phyloP scores from a whole-genome alignment of 495 filamentous ascomycete genomes.

The Platismatia glauca region DNA sequence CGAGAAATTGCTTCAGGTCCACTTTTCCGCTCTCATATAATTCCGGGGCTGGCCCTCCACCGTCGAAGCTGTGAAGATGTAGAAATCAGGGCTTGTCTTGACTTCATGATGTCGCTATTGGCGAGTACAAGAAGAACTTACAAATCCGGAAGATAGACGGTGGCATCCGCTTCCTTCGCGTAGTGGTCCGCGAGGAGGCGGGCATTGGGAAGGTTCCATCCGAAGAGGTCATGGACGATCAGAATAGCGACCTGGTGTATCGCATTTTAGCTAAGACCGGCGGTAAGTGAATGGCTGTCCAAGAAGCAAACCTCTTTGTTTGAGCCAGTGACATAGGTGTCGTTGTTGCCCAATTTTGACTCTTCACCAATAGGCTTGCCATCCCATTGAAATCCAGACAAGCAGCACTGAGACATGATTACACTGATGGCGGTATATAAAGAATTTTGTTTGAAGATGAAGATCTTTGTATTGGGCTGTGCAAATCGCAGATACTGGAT shows the following conservation, averaged over 20 bases:
- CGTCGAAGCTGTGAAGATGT: slow-evolving; percentile 23
- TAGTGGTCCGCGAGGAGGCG: slow-evolving; percentile 44
- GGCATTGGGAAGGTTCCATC: slow-evolving; percentile 41
- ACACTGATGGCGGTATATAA: not conserved
- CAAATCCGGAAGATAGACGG: slow-evolving; percentile 44
- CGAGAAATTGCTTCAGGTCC: slow-evolving; percentile 33
- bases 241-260: not conserved
- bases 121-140: not conserved
- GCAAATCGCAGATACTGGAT: too few species aligned
- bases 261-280: not conserved
- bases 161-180: slow-evolving; percentile 39
- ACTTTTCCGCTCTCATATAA: slow-evolving; percentile 30
- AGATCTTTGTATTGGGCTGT: too few species aligned
- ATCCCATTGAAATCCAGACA: slow-evolving; percentile 38
- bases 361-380: slow-evolving; percentile 36
- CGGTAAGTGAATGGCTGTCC: not conserved
- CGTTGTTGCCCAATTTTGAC: slow-evolving; percentile 29
- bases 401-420: slow-evolving; percentile 25
- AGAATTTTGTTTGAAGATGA: too few species aligned
- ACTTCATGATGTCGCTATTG: not conserved
- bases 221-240: slow-evolving; percentile 41
- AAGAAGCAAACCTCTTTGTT: slow-evolving; percentile 32
- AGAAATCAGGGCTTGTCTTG: not conserved
- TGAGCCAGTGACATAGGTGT: slow-evolving; percentile 36
- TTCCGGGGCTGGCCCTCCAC: slow-evolving; percentile 30